A percentile compares a stretch with the other conserved stretches of the same genome.
These are phyloP conservation scores for Salvia sclarea DNA, from an alignment of 305 asterid genomes.

Conservation along the genomic window DNA sequence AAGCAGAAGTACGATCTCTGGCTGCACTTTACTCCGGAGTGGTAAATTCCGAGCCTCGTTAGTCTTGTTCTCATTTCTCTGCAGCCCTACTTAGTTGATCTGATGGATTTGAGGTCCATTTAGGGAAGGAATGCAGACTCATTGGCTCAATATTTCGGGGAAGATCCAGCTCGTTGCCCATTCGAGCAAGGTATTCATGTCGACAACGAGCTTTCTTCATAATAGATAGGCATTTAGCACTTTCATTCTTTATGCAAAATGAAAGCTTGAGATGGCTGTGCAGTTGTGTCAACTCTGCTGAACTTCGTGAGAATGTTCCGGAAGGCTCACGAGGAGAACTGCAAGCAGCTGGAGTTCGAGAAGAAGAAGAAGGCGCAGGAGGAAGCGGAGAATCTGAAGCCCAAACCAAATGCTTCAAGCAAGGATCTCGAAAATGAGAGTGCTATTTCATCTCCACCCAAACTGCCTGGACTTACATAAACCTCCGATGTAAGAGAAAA, in stretches of 20 bases:
- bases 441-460: conserved; percentile 27
- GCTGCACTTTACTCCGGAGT: conserved; percentile 71
- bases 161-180: conserved; percentile 85
- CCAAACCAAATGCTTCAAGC: conserved; percentile 33
- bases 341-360: conserved; percentile 71
- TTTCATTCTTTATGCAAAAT: background rate
- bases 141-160: conserved; percentile 75
- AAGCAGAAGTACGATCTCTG: conserved; percentile 74
- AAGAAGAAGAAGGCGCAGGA: conserved; percentile 76
- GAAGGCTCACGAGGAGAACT: conserved; percentile 67
- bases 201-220: background rate
- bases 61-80: background rate
- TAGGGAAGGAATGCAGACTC: conserved; percentile 92
- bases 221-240: background rate
- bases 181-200: conserved; percentile 74
- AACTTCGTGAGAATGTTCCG: conserved; percentile 76
- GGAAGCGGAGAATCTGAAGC: conserved; percentile 51
- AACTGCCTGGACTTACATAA: conserved; percentile 22
- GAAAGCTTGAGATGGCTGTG: conserved; percentile 33
- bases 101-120: conserved; percentile 30
- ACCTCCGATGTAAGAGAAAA: conserved; percentile 28
- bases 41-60: conserved; percentile 49
- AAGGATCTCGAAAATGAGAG: conserved; percentile 34
- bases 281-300: conserved; percentile 75
- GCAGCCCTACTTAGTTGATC: conserved; percentile 8